Evolutionary conservation across 2,329 filamentous ascomycete species (phyloP).

Genomic region (Ophiosphaerella korrae): DNA sequence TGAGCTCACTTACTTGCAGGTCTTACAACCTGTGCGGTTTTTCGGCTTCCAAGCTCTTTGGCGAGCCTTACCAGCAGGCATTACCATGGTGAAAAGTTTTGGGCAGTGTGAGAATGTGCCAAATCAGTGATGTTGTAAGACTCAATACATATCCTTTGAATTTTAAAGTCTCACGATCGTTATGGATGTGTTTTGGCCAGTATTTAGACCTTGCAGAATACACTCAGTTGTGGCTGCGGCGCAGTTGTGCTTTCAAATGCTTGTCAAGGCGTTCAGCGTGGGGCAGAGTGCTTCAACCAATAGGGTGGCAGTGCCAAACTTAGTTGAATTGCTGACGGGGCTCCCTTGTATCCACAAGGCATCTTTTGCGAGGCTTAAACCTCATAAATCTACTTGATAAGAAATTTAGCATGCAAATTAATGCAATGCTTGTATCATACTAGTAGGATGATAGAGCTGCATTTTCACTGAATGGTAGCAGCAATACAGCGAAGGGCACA

Average conservation of each 20-base stretch:
- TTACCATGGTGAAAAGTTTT: conserved; percentile 4
- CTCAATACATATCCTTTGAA: conserved; percentile 6
- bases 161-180: background rate
- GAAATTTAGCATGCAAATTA: no score
- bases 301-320: background rate
- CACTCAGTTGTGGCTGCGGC: background rate
- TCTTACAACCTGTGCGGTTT: conserved; percentile 20
- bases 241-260: background rate
- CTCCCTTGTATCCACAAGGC: background rate
- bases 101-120: background rate
- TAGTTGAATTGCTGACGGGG: background rate
- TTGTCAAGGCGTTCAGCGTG: conserved; percentile 1
- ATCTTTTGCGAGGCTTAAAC: no score
- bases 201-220: conserved; percentile 2
- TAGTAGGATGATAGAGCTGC: no score
- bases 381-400: no score
- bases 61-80: conserved; percentile 12
- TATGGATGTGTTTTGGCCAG: conserved; percentile 3
- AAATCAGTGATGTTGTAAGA: conserved; percentile 3
- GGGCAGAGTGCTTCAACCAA: background rate
- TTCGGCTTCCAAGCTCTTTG: conserved; percentile 24
- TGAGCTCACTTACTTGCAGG: conserved; percentile 21
- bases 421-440: no score
- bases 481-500: no score
- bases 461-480: no score